Percentiles rank a stretch among this genome's conserved stretches.
Conservation (phyloP, 1,139 yeast genomes). For the Magnusiomyces suaveolens region DNA sequence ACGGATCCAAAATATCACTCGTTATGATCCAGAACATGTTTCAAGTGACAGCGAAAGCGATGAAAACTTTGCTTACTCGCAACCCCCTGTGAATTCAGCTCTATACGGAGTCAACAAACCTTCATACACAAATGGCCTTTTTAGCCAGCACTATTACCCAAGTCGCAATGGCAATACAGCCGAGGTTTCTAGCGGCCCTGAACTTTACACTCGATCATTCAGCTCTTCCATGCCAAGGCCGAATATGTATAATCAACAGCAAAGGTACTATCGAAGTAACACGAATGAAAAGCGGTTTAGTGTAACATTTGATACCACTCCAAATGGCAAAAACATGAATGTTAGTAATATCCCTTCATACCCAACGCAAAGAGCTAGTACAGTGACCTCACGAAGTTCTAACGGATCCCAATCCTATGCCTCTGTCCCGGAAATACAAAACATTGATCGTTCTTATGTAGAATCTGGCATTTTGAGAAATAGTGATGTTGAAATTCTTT, state of each 20-base stretch:
- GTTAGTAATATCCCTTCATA: background rate
- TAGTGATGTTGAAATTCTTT: background rate
- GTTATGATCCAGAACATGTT: conserved; percentile 9
- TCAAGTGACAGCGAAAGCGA: conserved; percentile 10
- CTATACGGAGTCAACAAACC: background rate
- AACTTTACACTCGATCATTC: too few species aligned
- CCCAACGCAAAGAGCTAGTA: too few species aligned
- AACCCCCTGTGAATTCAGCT: background rate
- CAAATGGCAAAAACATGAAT: background rate
- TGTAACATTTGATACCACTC: background rate
- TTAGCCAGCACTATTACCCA: background rate
- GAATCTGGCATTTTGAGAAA: background rate
- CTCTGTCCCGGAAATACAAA: background rate
- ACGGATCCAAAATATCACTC: conserved; percentile 11
- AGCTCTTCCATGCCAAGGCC: too few species aligned
- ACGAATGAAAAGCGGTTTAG: background rate
- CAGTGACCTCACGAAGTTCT: too few species aligned
- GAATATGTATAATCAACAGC: too few species aligned
- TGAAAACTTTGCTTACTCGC: background rate
- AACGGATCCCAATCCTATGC: background rate
- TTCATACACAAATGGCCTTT: background rate
- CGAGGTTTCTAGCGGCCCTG: too few species aligned
- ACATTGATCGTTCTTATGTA: background rate
- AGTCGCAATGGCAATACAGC: too few species aligned
- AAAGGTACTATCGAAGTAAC: background rate